Base-by-base conservation (phyloP, 2,329 filamentous ascomycete genomes). In the Thermomyces lanuginosus region DNA sequence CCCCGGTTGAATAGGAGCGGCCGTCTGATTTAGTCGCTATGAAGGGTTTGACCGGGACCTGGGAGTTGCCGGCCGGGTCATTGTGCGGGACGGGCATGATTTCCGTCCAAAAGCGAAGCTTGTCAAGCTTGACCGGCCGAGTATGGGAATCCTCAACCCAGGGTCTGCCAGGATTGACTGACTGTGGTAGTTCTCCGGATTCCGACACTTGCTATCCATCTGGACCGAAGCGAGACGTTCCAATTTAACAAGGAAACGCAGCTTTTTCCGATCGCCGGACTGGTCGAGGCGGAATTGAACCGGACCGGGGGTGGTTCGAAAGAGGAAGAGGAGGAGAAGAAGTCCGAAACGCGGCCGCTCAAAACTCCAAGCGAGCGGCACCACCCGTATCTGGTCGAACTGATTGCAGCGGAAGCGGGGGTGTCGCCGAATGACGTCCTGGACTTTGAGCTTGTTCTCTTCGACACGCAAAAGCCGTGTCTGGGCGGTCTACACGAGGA, bases 211-310 rank as follows among this genome's bases (percentile, higher is more conserved):
- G 89, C 89, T 17, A 91, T 95, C 38, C 89, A 98, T 55, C 70
- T 98, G 31, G 77, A 93, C 46, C 76, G 86, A 29, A 73, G 80
- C 42, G 67, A 78, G 43, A 80, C 66, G 36, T 98, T 98, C 45
- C 66, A 81, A 30, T 92, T 91, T 47, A 98, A 95, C 64, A 95
- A 93, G 61, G 89, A 98, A 61, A 82, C 76, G 13, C 86, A 98
- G 53, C 61, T 98, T 13, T 91, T 92, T 46, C 89, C 89, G 4
- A 93, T 98, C 45, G 74, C 78, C 12, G 89, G 89, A 4, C 64
- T 98, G 29, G 77, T 81, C 2, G 73, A 78, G 27, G 80, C 82
- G 2, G 84, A 93, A 59, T 66, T 98, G 32, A 93, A 93, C 60
- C 68, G 80, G 39, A 69, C 71, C 14, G 68, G 71, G 13, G 69